Conservation (phyloP, 306 rosid genomes). For the Sesbania bispinosa region DNA sequence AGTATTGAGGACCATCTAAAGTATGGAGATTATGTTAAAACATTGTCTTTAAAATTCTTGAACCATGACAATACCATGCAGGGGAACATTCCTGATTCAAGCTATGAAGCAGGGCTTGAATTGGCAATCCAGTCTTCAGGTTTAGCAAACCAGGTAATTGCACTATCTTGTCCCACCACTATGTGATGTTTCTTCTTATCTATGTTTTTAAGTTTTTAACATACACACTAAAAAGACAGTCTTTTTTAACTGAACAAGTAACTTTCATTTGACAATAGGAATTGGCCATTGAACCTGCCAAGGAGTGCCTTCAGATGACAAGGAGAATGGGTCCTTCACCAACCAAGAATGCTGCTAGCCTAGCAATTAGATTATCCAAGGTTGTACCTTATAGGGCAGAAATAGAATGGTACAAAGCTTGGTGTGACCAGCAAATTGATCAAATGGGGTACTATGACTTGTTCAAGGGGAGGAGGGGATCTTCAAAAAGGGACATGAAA, state of each 20-base stretch:
- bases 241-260: slow-evolving; percentile 15
- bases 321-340: slow-evolving; percentile 66
- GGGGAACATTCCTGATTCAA: slow-evolving; percentile 47
- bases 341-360: slow-evolving; percentile 46
- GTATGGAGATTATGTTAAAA: slow-evolving; percentile 62
- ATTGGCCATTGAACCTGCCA: slow-evolving; percentile 30
- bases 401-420: slow-evolving; percentile 73
- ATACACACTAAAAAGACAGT: neutral
- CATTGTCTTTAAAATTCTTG: slow-evolving; percentile 38
- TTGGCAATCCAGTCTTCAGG: slow-evolving; percentile 69
- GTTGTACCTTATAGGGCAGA: slow-evolving; percentile 64
- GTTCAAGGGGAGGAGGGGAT: slow-evolving; percentile 57
- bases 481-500: slow-evolving; percentile 40
- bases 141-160: slow-evolving; percentile 54
- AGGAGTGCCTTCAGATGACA: slow-evolving; percentile 65
- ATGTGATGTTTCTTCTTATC: neutral
- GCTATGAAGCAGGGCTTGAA: slow-evolving; percentile 77
- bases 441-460: slow-evolving; percentile 73
- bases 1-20: slow-evolving; percentile 72
- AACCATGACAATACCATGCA: slow-evolving; percentile 31
- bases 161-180: neutral
- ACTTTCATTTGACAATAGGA: slow-evolving; percentile 44
- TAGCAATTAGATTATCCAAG: slow-evolving; percentile 59
- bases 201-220: neutral
- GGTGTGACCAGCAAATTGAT: slow-evolving; percentile 53